Evolutionary conservation across 768 basidiomycete species (phyloP).

Genomic region (Macrolepiota fuliginosa): DNA sequence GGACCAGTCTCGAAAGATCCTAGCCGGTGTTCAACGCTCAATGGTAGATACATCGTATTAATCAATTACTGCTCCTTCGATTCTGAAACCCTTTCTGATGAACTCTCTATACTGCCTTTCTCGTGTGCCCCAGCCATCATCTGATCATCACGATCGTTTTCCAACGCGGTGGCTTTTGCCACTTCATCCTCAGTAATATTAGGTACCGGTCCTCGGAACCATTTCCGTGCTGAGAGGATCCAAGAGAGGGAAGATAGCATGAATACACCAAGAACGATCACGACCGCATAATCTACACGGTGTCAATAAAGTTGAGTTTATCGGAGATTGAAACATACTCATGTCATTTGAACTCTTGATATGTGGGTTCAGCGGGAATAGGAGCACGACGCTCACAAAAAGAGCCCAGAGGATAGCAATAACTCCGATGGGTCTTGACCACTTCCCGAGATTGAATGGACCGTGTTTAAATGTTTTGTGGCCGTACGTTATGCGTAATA

Average conservation of each 20-base stretch:
- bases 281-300: conserved; percentile 60
- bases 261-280: conserved; percentile 64
- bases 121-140: no score
- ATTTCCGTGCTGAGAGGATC: conserved; percentile 64
- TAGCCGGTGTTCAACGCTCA: no score
- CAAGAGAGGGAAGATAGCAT: conserved; percentile 63
- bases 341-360: conserved; percentile 23
- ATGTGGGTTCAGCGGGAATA: conserved; percentile 28
- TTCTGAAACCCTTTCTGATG: no score
- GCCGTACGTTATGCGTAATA: conserved; percentile 32
- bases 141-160: no score
- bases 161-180: not conserved
- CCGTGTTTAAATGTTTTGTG: conserved; percentile 29
- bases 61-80: no score
- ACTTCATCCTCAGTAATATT: conserved; percentile 36
- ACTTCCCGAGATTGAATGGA: conserved; percentile 31
- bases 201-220: conserved; percentile 67
- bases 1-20: no score
- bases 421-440: conserved; percentile 28
- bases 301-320: not conserved
- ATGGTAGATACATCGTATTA: no score
- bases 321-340: conserved; percentile 24
- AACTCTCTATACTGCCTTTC: no score
- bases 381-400: conserved; percentile 30
- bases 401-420: conserved; percentile 27